A percentile compares a stretch with the other conserved stretches of the same genome.
Evolutionary conservation across 805 yeast species (phyloP).

Genomic region (Starmerella vitae): DNA sequence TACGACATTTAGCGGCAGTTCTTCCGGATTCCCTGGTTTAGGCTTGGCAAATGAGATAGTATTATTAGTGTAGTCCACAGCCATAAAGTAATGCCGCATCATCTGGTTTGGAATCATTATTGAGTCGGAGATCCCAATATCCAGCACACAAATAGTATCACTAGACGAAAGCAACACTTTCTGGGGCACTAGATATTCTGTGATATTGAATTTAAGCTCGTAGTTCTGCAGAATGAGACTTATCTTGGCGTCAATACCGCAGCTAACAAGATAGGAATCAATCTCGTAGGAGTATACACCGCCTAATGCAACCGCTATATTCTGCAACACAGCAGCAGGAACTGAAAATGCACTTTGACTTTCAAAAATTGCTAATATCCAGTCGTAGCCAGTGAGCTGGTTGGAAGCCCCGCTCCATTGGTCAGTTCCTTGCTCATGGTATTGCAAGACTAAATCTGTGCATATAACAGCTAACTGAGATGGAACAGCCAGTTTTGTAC

Average conservation of each 20-base stretch:
- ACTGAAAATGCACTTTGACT: not conserved
- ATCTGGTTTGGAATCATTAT: conserved; percentile 9
- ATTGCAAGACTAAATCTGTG: not conserved
- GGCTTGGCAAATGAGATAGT: conserved; percentile 9
- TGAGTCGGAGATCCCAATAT: conserved; percentile 6
- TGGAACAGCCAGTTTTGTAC: not conserved
- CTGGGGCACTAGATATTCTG: conserved; percentile 2
- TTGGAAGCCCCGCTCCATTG: not conserved
- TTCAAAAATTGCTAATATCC: not conserved
- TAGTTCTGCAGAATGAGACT: not conserved
- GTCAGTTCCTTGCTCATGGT: not conserved
- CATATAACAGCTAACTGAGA: not conserved
- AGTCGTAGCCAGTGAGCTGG: not conserved
- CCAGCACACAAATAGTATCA: conserved; percentile 7
- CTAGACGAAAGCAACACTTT: not conserved
- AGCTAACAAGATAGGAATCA: not conserved
- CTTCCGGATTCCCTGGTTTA: not conserved
- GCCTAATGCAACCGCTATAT: not conserved
- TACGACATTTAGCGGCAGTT: not conserved
- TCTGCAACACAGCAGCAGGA: not conserved
- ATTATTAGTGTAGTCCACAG: conserved; percentile 10
- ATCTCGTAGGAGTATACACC: not conserved
- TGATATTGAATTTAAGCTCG: not conserved
- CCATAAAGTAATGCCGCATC: conserved; percentile 8
- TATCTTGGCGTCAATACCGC: not conserved